Evolutionary conservation across 2,329 filamentous ascomycete genomes (phyloP), one percentile per base, ranked within the genome.

Genomic region (Fusarium mundagurra): DNA sequence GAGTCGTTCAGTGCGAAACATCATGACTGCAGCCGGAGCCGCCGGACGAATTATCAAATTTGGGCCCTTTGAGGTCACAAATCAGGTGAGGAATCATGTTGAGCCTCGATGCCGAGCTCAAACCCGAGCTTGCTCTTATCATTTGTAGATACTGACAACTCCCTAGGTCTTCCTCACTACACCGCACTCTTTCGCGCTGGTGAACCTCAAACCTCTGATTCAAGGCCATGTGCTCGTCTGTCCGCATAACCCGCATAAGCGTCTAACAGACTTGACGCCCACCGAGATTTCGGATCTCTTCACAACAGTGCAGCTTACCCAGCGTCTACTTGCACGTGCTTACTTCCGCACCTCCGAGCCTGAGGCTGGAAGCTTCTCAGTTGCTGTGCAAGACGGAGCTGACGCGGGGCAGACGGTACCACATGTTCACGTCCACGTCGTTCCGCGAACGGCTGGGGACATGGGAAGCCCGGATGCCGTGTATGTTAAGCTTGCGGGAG

Each of bases 161-260:
- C 20, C 8, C 10, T 76, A 98, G 93, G 94, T 98, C 85, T 98
- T 98, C 86, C 90, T 97, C 83, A 87, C 88, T 74, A 97, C 95
- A 4, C 87, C 89, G 2, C 88, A 93, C 78, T 94, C 92, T 76
- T 98, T 95, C 85, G 95, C 94, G 61, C 88, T 98, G 72, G 95
- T 98, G 66, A 99, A 99, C 85, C 90, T 98, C 81, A 98, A 98
- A 84, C 96, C 96, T 31, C 90, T 99, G 43, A 89, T 98, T 4
- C 95, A 95, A 0, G 96, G 96, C 65, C 96, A 99, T 85, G 92
- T 98, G 71, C 93, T 99, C 38, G 90, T 99, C 70, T 98, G 93
- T 75, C 94, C 96, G 1, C 88, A 90, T 27, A 87, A 87, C 39
- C 84, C 86, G 34, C 92, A 95, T 75, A 89, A 88, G 54, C 93